Evolutionary conservation across 2,329 filamentous ascomycete species (phyloP), one percentile per base, ranked within the genome.

Genomic region (Cytospora paraplurivora): DNA sequence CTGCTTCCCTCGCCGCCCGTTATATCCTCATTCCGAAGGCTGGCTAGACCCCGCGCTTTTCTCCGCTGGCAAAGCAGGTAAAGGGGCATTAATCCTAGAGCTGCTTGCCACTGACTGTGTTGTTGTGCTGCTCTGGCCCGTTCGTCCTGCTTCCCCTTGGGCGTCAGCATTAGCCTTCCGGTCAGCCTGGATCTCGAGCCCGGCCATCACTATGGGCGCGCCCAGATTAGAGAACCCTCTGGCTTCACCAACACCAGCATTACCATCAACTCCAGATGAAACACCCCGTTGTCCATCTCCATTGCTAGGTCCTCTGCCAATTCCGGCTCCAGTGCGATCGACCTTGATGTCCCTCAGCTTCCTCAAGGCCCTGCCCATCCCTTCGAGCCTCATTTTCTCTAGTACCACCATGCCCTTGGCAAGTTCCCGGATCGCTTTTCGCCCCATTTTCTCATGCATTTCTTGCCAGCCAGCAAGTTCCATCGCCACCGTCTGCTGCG

Each of bases 381-480:
- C 88, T 69, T 92, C 92, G 67, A 97, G 78, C 68, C 91, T 84
- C 72, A 91, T 90, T 68, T 85, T 85, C 77, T 99, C 95, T 59
- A 85, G 83, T 4, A 97, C 85, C 33, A 98, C 81, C 84, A 93
- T 93, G 37, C 86, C 86, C 71, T 82, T 85, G 19, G 91, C 94
- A 69, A 96, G 85, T 54, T 92, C 87, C 68, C 83, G 86, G 66
- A 97, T 85, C 34, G 92, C 91, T 64, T 85, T 85, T 66, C 88
- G 81, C 1, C 91, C 93, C 77, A 91, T 87, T 71, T 85, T 86
- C 68, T 92, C 91, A 71, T 96, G 88, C 78, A 93, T 86, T 49
- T 96, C 92, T 72, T 97, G 93, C 92, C 95, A 99, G 17, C 91
- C 93, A 0, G 95, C 95, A 62, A 99, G 76, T 77, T 99, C 95